Conservation (phyloP, 1,139 yeast genomes). For the Suhomyces guaymorum region DNA sequence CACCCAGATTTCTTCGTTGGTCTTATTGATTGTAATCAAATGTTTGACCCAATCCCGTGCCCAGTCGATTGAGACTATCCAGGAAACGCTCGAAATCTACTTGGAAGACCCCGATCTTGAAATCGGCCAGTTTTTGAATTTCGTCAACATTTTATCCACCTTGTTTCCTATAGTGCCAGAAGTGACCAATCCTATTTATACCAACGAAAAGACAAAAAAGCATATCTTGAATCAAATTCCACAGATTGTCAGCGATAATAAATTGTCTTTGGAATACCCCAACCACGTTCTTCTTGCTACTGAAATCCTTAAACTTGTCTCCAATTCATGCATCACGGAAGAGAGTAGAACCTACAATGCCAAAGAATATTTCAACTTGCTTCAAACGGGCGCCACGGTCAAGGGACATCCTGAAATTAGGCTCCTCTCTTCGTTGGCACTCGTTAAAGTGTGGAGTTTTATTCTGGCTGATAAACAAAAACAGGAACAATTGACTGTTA, state of each 20-base stretch:
- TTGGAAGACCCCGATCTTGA: conserved; percentile 20
- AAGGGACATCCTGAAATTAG: conserved; percentile 22
- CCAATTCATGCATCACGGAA: conserved; percentile 40
- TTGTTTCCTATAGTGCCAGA: conserved; percentile 32
- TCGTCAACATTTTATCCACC: conserved; percentile 21
- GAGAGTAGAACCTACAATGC: conserved; percentile 36
- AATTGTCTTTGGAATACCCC: conserved; percentile 11
- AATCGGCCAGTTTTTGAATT: conserved; percentile 22
- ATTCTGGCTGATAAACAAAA: conserved; percentile 28
- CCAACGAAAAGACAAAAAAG: conserved; percentile 20
- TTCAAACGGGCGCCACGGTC: conserved; percentile 24
- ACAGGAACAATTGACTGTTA: neutral
- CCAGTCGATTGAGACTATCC: conserved; percentile 21
- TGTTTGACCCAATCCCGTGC: conserved; percentile 20
- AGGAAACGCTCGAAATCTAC: conserved; percentile 28
- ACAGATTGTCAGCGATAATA: conserved; percentile 7
- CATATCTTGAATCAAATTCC: conserved; percentile 20
- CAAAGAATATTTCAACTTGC: conserved; percentile 29
- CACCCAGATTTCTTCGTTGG: conserved; percentile 18
- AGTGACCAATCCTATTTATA: conserved; percentile 23
- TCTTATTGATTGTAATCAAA: conserved; percentile 30
- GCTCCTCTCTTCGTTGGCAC: conserved; percentile 34
- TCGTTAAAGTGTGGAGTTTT: conserved; percentile 48
- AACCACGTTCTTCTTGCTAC: conserved; percentile 15
- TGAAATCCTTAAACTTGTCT: conserved; percentile 28